Base-by-base conservation (phyloP, 2,329 filamentous ascomycete genomes). In the Penicillium sp. region DNA sequence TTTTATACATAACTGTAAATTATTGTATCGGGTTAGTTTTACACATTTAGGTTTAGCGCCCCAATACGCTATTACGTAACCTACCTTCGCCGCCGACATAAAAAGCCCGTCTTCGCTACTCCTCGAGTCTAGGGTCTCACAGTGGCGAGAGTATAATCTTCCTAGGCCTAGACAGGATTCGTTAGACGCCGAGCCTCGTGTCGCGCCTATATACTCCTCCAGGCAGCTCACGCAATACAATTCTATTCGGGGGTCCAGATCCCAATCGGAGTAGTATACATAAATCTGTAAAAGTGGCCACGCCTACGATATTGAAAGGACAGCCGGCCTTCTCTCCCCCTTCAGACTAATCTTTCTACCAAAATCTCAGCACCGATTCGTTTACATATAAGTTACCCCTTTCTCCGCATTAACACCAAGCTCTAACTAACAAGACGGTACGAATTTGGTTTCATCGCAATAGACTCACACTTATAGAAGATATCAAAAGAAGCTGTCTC, bases 401-500 rank as follows among this genome's bases (percentile, higher is more conserved):
- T 40, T 3, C 33, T 31, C n/a, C 12, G 1, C 12, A 10, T 38
- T 38, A 5, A 45, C 12, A 45, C 12, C 50, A 4, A 45, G 4
- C 6, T 31, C 41, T 52, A 45, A 52, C 25, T 8, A 38, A 45
- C 8, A 31, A 52, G 50, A 52, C 50, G 4, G 26, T 52, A 9
- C 41, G 41, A 12, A 6, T 52, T 52, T 52, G n/a, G 33, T 33
- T 52, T 52, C 4, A n/a, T 45, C 17, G 3, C 8, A 45, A 17
- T 26, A 17, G 12, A 11, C 6, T 25, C 11, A 1, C 10, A 22
- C 5, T 22, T 30, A 51, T 36, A n/a, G 40, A 51, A 36, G 49
- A 52, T 14, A 45, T 52, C 25, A 52, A 52, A 31, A 52, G n/a
- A 31, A 40, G 17, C 12, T 41, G 50, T 14, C 50, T 52, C 14